A percentile compares a stretch with the other conserved stretches of the same genome.
These are phyloP conservation scores for Buxus sempervirens DNA, from an alignment of 164 flowering plant species.

Conservation along the genomic window DNA sequence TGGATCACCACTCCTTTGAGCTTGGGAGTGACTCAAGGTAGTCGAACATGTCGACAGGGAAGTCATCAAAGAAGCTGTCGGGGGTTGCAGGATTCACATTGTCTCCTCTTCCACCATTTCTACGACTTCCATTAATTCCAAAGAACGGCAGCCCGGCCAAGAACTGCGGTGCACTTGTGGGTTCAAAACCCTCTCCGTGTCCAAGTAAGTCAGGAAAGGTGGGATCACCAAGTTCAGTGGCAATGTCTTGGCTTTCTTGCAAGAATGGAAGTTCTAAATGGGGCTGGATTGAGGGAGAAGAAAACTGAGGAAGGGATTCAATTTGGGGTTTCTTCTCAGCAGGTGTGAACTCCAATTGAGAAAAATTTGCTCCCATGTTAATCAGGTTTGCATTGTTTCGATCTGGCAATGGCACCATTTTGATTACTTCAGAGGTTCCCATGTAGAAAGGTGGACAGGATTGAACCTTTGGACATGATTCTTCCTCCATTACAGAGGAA, in stretches of 20 bases:
- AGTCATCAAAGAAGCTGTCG: slow-evolving; percentile 65
- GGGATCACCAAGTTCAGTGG: slow-evolving; percentile 32
- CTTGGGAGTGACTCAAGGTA: slow-evolving; percentile 31
- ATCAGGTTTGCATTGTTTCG: slow-evolving; percentile 23
- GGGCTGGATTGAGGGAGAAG: slow-evolving; percentile 24
- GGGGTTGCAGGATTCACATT: slow-evolving; percentile 27
- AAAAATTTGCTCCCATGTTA: slow-evolving; percentile 16
- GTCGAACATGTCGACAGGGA: slow-evolving; percentile 52
- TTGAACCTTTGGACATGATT: slow-evolving; percentile 23
- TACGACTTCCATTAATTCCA: slow-evolving; percentile 12
- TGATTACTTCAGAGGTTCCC: slow-evolving; percentile 26
- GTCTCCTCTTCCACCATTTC: slow-evolving; percentile 10
- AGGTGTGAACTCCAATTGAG: slow-evolving; percentile 16
- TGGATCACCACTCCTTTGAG: slow-evolving; percentile 21
- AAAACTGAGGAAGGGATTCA: slow-evolving; percentile 11
- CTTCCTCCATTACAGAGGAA: slow-evolving; percentile 30
- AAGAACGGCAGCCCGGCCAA: slow-evolving; percentile 16
- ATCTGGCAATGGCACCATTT: slow-evolving; percentile 40
- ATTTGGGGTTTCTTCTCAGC: slow-evolving; percentile 16
- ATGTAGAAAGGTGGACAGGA: slow-evolving; percentile 25
- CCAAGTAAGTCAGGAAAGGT: slow-evolving; percentile 36
- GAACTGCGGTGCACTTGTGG: slow-evolving; percentile 16
- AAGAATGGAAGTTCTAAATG: slow-evolving; percentile 29
- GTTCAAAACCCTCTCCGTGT: slow-evolving; percentile 14
- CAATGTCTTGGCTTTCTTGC: slow-evolving; percentile 35